phyloP scores from a whole-genome alignment of 2,329 filamentous ascomycete species.

The Trichoderma simmonsii region DNA sequence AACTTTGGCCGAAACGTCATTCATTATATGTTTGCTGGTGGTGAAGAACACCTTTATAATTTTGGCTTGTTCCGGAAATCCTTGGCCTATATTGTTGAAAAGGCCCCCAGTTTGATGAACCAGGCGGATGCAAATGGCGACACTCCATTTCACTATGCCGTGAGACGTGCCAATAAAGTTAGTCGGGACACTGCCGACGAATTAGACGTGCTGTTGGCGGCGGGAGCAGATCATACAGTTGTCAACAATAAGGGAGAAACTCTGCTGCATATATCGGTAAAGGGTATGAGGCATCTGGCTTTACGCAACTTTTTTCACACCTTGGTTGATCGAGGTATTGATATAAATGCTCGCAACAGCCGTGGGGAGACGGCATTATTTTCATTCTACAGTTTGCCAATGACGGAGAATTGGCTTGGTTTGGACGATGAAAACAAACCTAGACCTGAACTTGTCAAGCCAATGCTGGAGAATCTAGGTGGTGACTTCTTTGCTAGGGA shows the following conservation, averaged over 20 bases:
- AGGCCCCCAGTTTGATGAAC: conserved; percentile 19
- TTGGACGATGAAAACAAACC: background rate
- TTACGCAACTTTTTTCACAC: conserved; percentile 21
- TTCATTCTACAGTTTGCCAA: conserved; percentile 1
- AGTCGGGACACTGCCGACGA: background rate
- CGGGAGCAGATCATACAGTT: conserved; percentile 24
- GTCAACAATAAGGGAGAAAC: conserved; percentile 22
- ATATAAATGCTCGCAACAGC: conserved; percentile 28
- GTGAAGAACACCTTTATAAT: background rate
- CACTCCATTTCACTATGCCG: conserved; percentile 28
- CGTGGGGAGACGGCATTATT: conserved; percentile 28
- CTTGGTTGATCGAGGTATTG: conserved; percentile 19
- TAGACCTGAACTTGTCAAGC: background rate
- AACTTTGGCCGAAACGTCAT: conserved; percentile 24
- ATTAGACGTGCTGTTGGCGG: conserved; percentile 21
- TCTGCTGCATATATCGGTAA: conserved; percentile 24
- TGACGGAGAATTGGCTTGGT: accelerated
- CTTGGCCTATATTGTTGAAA: conserved; percentile 7
- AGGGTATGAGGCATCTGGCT: conserved; percentile 2
- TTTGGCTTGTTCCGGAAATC: background rate
- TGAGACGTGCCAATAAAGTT: background rate
- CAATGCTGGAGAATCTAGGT: conserved; percentile 19
- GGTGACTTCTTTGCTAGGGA: conserved; percentile 30
- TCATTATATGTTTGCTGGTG: conserved; percentile 22
- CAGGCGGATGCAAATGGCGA: conserved; percentile 24